phyloP scores from a whole-genome alignment of 177 flowering plant genomes.

The Vitis hybrid region DNA sequence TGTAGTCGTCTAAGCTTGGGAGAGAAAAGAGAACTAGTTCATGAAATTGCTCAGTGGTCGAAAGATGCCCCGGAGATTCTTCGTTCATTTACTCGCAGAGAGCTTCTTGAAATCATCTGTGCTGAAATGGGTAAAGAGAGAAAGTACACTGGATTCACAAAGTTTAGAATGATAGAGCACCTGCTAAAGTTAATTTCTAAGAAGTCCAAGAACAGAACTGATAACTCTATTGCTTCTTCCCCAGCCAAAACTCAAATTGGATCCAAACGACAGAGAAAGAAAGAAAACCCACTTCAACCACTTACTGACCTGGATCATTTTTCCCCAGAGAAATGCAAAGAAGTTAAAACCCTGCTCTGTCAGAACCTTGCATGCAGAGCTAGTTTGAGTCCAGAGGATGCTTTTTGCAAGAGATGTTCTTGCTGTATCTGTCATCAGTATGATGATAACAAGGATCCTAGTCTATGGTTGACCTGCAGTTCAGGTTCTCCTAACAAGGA shows the following conservation, averaged over 20 bases:
- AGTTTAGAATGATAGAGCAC: conserved; percentile 40
- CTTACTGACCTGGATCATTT: conserved; percentile 7
- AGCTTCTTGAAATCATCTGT: conserved; percentile 45
- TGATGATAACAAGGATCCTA: conserved; percentile 68
- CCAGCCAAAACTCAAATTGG: conserved; percentile 14
- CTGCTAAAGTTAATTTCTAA: conserved; percentile 37
- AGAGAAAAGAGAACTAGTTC: conserved; percentile 45
- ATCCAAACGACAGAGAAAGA: conserved; percentile 29
- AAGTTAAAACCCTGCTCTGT: conserved; percentile 24
- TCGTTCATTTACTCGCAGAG: conserved; percentile 42
- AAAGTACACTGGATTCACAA: conserved; percentile 46
- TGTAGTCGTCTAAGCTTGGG: conserved; percentile 37
- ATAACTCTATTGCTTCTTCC: conserved; percentile 5
- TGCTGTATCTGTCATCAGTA: conserved; percentile 53
- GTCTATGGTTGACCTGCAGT: conserved; percentile 55
- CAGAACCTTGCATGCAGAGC: conserved; percentile 51
- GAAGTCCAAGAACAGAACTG: conserved; percentile 15
- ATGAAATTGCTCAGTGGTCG: conserved; percentile 39
- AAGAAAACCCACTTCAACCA: conserved; percentile 9
- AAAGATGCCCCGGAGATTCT: conserved; percentile 37
- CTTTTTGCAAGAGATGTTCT: conserved; percentile 60
- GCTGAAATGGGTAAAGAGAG: conserved; percentile 55
- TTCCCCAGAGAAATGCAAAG: conserved; percentile 2
- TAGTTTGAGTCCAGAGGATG: conserved; percentile 23
- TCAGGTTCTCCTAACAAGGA: conserved; percentile 26